Evolutionary conservation across 495 filamentous ascomycete genomes (phyloP), one percentile per base, ranked within the genome.

Genomic region (Trichocladium antarcticum): DNA sequence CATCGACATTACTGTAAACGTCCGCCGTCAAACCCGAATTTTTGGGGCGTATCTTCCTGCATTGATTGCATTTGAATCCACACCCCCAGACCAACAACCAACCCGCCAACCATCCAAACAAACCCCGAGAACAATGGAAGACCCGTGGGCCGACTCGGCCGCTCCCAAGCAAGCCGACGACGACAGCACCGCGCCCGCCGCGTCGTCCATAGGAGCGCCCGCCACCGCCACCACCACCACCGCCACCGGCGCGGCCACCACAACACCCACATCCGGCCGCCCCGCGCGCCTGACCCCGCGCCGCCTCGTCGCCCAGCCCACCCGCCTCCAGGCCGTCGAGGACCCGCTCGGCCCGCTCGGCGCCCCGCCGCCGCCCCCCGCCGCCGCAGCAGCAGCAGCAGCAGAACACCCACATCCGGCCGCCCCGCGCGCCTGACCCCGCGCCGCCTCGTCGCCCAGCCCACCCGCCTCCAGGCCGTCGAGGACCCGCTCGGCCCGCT

Each of bases 261-360:
- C 48, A 58, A 58, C 37, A 62, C 71, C 46, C 42, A 63, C 74
- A 21, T 69, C 70, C 51, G 63, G 75, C 16, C 58, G 59, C 28
- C 54, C 64, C 39, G 64, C 60, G 9, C 63, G 66, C 50, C 41
- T 57, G 57, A 81, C 77, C 20, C 79, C 76, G 29, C 82, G 87
- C 45, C 85, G 85, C 55, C 74, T 88, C 54, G 85, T 80, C 61
- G 82, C 85, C 34, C 87, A 92, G 61, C 75, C 84, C 29, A 93
- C 86, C 34, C 80, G 80, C 37, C 75, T 96, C 40, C 84, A 97
- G 69, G 87, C 87, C 28, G 81, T 94, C 51, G 87, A 90, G 58
- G 70, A 95, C 61, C 83, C 87, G 37, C 74, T 94, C 42, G 93
- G 92, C 24, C 92, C 92, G n/a, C 75, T 98, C 24, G 93, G 92